These are phyloP conservation scores for Rhizophagus clarus DNA, from an alignment of 192 early-diverging fungal species.

Conservation along the genomic window DNA sequence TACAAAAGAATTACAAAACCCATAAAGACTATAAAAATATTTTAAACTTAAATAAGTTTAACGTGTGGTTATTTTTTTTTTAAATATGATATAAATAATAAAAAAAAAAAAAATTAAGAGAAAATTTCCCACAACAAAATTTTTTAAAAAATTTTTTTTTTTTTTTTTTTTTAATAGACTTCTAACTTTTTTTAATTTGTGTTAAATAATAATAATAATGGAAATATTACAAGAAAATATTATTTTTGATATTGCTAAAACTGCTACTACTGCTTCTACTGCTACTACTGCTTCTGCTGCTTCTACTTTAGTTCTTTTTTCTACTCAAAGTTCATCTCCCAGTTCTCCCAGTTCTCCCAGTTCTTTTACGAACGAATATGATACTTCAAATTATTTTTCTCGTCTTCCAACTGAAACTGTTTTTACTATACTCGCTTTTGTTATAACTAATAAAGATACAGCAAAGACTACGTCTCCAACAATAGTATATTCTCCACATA, in stretches of 20 bases:
- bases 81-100: no score
- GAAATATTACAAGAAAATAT: neutral
- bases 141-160: no score
- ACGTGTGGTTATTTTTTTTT: no score
- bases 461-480: neutral
- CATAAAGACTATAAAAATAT: no score
- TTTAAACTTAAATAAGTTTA: no score
- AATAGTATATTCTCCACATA: neutral
- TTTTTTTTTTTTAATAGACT: no score
- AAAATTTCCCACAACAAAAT: no score
- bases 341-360: neutral
- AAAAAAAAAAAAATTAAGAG: no score
- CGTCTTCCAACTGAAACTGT: neutral
- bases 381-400: neutral
- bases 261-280: no score
- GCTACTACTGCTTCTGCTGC: no score
- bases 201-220: neutral
- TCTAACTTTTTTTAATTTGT: neutral
- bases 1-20: no score
- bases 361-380: neutral
- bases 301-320: neutral
- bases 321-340: neutral
- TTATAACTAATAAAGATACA: neutral
- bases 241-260: neutral
- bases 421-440: neutral